These are phyloP conservation scores for Trematosphaeria pertusa DNA, from an alignment of 2,329 filamentous ascomycete genomes.

Conservation along the genomic window DNA sequence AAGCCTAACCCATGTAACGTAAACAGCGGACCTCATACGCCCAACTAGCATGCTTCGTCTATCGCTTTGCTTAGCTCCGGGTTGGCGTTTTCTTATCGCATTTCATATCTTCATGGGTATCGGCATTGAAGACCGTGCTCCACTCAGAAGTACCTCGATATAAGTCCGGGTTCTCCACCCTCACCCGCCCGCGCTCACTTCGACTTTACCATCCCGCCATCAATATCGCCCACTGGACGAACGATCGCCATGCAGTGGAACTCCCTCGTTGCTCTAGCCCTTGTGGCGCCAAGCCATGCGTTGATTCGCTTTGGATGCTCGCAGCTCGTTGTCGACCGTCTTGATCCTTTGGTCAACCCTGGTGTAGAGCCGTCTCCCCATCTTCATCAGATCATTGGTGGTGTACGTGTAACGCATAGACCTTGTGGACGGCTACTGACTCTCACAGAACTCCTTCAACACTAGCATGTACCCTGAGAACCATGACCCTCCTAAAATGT, in stretches of 20 bases:
- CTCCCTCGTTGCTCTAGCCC: conserved; percentile 19
- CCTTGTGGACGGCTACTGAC: not conserved
- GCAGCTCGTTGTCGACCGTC: conserved; percentile 25
- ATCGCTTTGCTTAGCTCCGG: no score
- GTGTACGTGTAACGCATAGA: conserved; percentile 6
- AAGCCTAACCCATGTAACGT: not conserved
- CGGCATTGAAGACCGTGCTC: conserved; percentile 3
- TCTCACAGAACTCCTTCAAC: conserved; percentile 28
- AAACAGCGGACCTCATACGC: not conserved
- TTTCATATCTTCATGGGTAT: not conserved
- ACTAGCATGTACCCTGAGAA: conserved; percentile 27
- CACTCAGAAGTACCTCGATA: not conserved
- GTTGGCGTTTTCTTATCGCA: conserved; percentile 1
- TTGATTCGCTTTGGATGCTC: conserved; percentile 36
- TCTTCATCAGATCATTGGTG: conserved; percentile 37
- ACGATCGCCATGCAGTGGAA: conserved; percentile 26
- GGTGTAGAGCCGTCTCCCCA: conserved; percentile 24
- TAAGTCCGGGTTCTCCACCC: not conserved
- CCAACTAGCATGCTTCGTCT: no score
- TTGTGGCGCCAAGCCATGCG: conserved; percentile 25
- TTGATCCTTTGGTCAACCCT: conserved; percentile 37
- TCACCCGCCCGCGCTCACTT: not conserved
- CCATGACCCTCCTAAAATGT: conserved; percentile 28
- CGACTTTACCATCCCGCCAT: no score
- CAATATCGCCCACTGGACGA: no score